phyloP scores from a whole-genome alignment of 73 alveolate genomes.

The Tetrahymena elliotti region DNA sequence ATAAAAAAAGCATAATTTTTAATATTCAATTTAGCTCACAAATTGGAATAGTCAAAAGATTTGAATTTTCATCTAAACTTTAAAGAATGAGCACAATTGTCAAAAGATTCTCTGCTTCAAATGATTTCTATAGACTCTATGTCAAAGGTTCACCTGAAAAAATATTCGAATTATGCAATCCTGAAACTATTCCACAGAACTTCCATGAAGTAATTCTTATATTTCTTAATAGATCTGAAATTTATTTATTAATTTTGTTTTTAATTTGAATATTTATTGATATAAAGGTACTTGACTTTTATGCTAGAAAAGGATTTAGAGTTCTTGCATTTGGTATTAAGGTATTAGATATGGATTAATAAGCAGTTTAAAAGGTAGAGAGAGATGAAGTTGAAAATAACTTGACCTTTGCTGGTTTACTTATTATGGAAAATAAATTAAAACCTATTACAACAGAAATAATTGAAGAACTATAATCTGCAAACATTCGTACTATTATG shows the following conservation, averaged over 20 bases:
- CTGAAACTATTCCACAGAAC: conserved; percentile 68
- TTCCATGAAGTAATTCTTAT: conserved; percentile 62
- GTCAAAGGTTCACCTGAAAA: conserved; percentile 95
- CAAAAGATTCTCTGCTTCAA: not conserved
- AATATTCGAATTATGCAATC: conserved; percentile 69
- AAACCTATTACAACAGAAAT: conserved; percentile 67
- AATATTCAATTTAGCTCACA: conserved; percentile 39
- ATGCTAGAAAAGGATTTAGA: conserved; percentile 79
- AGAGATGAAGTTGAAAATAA: conserved; percentile 73
- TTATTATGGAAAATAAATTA: conserved; percentile 82
- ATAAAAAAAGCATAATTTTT: not conserved
- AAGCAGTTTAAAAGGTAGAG: conserved; percentile 38
- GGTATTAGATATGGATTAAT: conserved; percentile 51
- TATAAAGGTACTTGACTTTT: not conserved
- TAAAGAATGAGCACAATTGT: conserved; percentile 87
- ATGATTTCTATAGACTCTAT: conserved; percentile 42
- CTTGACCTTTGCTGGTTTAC: conserved; percentile 81
- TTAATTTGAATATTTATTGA: no score
- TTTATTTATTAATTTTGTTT: no score
- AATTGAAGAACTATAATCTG: conserved; percentile 57
- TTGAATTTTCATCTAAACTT: conserved; percentile 82
- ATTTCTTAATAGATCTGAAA: conserved; percentile 13
- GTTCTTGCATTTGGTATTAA: conserved; percentile 83
- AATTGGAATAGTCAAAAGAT: conserved; percentile 72
- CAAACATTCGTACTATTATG: conserved; percentile 79